Conservation (phyloP, 2,329 filamentous ascomycete genomes). For the Phialemonium atrogriseum region DNA sequence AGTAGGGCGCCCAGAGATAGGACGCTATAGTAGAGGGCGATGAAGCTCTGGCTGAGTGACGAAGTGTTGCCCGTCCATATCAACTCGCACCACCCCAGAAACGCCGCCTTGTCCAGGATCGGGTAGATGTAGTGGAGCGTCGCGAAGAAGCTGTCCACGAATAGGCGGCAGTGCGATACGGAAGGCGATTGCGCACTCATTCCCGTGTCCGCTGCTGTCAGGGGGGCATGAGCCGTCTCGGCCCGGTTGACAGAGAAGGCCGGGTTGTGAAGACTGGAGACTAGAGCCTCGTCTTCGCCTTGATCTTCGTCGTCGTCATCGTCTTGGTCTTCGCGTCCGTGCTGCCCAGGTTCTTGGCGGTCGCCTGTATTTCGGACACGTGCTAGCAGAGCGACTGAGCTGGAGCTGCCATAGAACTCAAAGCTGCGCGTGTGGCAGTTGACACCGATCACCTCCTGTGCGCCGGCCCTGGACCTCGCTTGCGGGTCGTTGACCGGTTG, state of each 20-base stretch:
- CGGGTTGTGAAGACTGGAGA: slow-evolving; percentile 35
- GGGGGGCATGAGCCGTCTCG: slow-evolving; percentile 24
- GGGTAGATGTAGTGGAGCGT: slow-evolving; percentile 39
- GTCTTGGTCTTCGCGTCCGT: not conserved
- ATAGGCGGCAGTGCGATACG: slow-evolving; percentile 26
- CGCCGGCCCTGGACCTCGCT: not conserved
- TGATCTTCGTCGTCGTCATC: not conserved
- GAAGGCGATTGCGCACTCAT: too few species aligned
- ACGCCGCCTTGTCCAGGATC: slow-evolving; percentile 35
- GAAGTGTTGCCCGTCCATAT: slow-evolving; percentile 25
- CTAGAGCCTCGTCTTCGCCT: slow-evolving; percentile 19
- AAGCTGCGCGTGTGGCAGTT: slow-evolving; percentile 1
- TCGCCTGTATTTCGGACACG: slow-evolving; percentile 1
- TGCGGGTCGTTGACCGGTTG: not conserved
- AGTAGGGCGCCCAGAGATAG: slow-evolving; percentile 37
- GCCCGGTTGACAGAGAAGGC: slow-evolving; percentile 24
- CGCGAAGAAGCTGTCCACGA: slow-evolving; percentile 37
- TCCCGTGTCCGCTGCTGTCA: too few species aligned
- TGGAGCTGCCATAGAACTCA: slow-evolving; percentile 4
- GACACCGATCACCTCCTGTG: slow-evolving; percentile 1
- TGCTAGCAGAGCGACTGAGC: slow-evolving; percentile 1
- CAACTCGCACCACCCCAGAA: slow-evolving; percentile 31
- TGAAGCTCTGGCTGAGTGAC: slow-evolving; percentile 27
- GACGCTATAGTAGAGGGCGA: slow-evolving; percentile 37
- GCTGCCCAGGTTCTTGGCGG: too few species aligned